phyloP scores from a whole-genome alignment of 108 stramenopile genomes.

The Cyclotella cryptica region DNA sequence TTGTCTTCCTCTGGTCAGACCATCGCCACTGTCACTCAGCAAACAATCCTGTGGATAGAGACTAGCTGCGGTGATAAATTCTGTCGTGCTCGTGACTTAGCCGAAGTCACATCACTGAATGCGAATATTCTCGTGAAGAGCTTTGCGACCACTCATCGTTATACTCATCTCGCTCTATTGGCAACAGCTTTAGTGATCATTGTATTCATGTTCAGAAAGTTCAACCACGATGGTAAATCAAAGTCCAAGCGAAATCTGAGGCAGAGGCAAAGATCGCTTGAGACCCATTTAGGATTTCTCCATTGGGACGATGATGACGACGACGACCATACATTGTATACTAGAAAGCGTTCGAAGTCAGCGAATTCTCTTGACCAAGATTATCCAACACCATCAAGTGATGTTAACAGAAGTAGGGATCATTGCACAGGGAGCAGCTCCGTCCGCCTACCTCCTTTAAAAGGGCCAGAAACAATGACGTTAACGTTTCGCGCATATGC shows the following conservation, averaged over 20 bases:
- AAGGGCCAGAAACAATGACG: conserved; percentile 24
- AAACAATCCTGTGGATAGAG: too few relatives aligned
- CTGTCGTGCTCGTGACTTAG: too few relatives aligned
- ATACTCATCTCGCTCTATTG: too few relatives aligned
- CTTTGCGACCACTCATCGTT: too few relatives aligned
- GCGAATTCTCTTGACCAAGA: not conserved
- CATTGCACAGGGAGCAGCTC: not conserved
- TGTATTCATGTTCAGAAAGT: not conserved
- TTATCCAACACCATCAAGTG: not conserved
- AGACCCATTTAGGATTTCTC: conserved; percentile 4
- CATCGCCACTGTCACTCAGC: too few relatives aligned
- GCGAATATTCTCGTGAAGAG: too few relatives aligned
- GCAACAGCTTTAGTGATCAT: too few relatives aligned
- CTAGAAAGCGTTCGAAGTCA: not conserved
- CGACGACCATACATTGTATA: not conserved
- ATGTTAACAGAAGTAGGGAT: not conserved
- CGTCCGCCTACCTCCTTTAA: not conserved
- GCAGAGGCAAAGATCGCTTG: not conserved
- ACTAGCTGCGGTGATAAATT: too few relatives aligned
- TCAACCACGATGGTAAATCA: not conserved
- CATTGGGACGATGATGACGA: conserved; percentile 10
- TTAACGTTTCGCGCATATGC: conserved; percentile 25
- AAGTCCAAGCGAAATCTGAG: not conserved
- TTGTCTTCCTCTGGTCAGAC: too few relatives aligned
- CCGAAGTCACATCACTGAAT: too few relatives aligned